Evolutionary conservation across 83 land plant genomes (phyloP).

Genomic region (Thuja plicata): DNA sequence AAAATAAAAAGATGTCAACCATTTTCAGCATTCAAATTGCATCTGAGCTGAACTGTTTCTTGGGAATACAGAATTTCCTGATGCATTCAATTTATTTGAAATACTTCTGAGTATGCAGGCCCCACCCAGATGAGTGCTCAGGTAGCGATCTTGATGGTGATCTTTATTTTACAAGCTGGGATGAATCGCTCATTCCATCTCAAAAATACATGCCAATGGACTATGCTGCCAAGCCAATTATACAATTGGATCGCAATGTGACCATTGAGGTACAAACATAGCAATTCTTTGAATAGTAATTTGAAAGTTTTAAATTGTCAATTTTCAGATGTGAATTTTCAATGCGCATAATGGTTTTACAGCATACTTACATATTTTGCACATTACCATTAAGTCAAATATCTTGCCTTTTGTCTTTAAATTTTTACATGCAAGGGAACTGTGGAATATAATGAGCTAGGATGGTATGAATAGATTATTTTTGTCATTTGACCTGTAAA

Average conservation of each 20-base stretch:
- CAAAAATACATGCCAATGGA: constrained; percentile 69
- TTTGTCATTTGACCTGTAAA: neutral
- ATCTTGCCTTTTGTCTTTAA: too few species aligned
- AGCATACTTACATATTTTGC: neutral
- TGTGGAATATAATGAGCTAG: neutral
- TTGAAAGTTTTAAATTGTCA: neutral
- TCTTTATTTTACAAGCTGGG: constrained; percentile 90
- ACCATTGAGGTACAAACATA: constrained; percentile 60
- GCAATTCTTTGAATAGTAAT: neutral
- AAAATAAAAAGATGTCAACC: neutral
- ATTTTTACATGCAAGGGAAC: neutral
- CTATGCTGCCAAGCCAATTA: constrained; percentile 52
- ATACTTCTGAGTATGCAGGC: constrained; percentile 39
- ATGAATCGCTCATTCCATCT: constrained; percentile 68
- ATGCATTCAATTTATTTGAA: neutral
- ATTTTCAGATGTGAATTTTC: neutral
- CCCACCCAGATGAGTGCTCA: constrained; percentile 95
- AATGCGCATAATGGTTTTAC: neutral
- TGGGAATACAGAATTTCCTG: neutral
- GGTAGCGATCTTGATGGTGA: constrained; percentile 98
- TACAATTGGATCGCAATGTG: constrained; percentile 66
- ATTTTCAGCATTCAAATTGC: neutral
- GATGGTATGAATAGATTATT: neutral
- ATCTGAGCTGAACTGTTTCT: neutral
- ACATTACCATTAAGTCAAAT: neutral